These are phyloP conservation scores for Cyclaneusma minus DNA, from an alignment of 2,329 filamentous ascomycete species.

Conservation along the genomic window DNA sequence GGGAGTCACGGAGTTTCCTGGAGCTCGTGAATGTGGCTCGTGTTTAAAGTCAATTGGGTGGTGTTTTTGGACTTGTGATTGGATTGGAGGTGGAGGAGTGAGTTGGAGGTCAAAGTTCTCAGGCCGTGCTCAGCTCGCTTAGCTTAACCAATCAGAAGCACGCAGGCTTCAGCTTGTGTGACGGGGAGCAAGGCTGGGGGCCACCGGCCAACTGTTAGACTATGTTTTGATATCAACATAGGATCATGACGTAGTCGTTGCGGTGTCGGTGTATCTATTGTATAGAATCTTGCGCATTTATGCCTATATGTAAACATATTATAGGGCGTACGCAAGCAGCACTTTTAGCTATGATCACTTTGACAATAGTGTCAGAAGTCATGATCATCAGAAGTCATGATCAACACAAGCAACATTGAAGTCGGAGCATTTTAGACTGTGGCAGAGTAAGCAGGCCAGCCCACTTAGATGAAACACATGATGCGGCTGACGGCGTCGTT, in stretches of 20 bases:
- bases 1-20: too few species aligned
- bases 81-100: too few species aligned
- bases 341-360: neutral
- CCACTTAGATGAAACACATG: too few species aligned
- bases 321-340: neutral
- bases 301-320: neutral
- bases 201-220: neutral
- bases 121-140: slow-evolving; percentile 60
- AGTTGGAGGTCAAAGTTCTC: too few species aligned
- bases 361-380: neutral
- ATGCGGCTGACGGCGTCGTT: too few species aligned
- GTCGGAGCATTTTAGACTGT: too few species aligned
- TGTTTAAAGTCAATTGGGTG: too few species aligned
- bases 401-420: too few species aligned
- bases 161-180: slow-evolving; percentile 84
- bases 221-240: neutral
- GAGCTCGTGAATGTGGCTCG: too few species aligned
- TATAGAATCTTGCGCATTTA: too few species aligned
- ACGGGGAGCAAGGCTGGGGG: slow-evolving; percentile 63
- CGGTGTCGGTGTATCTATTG: neutral
- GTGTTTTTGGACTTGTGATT: too few species aligned
- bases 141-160: slow-evolving; percentile 85
- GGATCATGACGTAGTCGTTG: neutral
- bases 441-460: too few species aligned
- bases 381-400: neutral